Evolutionary conservation across 192 early-diverging fungal species (phyloP), one percentile per base, ranked within the genome.

Genomic region (Backusella sp.): DNA sequence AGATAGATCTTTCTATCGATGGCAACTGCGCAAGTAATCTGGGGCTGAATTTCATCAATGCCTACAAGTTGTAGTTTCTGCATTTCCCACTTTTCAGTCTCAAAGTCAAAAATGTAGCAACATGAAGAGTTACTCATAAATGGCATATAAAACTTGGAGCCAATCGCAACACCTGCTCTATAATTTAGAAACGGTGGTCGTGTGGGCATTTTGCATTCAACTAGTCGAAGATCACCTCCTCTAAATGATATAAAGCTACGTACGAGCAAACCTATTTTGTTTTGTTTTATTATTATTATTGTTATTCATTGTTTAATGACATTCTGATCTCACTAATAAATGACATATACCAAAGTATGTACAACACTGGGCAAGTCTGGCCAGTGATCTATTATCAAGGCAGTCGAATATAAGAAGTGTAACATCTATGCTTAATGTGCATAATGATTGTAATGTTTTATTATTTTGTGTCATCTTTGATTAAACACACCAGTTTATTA

Each of bases 31-130:
- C 35, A 70, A 15, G 76, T 81, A 9, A 77, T 72, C 14, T 77
- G 70, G 26, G 80, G 67, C 42, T 77, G 32, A 19, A 74, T 68
- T 36, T 44, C 26, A 44, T 41, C 46, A 1, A 65, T 70, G 34
- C 49, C 66, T 44, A 76, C n/a, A 0, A 81, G 19, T 5, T 56
- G 39, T 28, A 81, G 32, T 11, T 30, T 36, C 32, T 77, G 76
- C 9, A 36, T 65, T 17, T 42, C 36, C 80, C 80, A 81, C 23
- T 35, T 42, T 66, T 68, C 67, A 7, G 72, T 75, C 17, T 41
- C 35, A 7, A 81, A 36, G 74, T 81, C 73, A 66, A 77, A 65
- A 32, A 56, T 65, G 32, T 77, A 77, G 36, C 80, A 81, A 11
- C 56, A 17, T 2, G 80, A 75, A 11, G 52, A 56, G 11, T 68